Percentiles rank a stretch among this genome's conserved stretches.
phyloP scores from a whole-genome alignment of 225 moss, liverwort and hornwort species.

The Marchantia paleacea region DNA sequence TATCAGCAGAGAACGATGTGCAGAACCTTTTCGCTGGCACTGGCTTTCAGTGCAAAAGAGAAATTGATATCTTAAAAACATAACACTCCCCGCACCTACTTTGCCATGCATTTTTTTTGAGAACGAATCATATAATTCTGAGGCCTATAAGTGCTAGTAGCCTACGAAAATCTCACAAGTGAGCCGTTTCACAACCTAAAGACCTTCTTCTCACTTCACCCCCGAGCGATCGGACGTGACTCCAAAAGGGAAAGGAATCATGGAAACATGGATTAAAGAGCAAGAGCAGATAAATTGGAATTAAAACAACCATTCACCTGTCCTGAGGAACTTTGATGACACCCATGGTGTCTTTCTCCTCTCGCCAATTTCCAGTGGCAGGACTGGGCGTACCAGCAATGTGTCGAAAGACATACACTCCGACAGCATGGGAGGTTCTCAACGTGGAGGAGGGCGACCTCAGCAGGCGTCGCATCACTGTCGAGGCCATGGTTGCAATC shows the following conservation, averaged over 20 bases:
- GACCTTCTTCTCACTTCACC: neutral
- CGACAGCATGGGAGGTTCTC: constrained; percentile 21
- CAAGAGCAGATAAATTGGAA: too few species aligned
- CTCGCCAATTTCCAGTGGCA: constrained; percentile 17
- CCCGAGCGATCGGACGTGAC: neutral
- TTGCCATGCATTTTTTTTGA: too few species aligned
- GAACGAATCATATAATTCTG: neutral
- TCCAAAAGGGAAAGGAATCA: neutral
- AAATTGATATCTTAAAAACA: too few species aligned
- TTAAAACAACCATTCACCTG: constrained; percentile 19
- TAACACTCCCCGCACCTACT: too few species aligned
- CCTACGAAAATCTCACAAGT: neutral
- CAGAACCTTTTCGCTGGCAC: too few species aligned
- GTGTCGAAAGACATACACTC: constrained; percentile 17
- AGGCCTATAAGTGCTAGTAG: neutral
- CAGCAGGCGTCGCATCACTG: constrained; percentile 25
- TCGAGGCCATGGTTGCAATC: constrained; percentile 7
- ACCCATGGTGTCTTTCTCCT: constrained; percentile 53
- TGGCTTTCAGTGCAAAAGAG: too few species aligned
- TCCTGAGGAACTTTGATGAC: constrained; percentile 39
- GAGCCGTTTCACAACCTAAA: neutral
- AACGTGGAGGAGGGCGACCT: constrained; percentile 30
- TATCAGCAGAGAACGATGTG: too few species aligned
- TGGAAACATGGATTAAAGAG: neutral
- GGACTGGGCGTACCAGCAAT: constrained; percentile 9